phyloP scores from a whole-genome alignment of 192 early-diverging fungal genomes.

The Phycomyces blakesleeanus region DNA sequence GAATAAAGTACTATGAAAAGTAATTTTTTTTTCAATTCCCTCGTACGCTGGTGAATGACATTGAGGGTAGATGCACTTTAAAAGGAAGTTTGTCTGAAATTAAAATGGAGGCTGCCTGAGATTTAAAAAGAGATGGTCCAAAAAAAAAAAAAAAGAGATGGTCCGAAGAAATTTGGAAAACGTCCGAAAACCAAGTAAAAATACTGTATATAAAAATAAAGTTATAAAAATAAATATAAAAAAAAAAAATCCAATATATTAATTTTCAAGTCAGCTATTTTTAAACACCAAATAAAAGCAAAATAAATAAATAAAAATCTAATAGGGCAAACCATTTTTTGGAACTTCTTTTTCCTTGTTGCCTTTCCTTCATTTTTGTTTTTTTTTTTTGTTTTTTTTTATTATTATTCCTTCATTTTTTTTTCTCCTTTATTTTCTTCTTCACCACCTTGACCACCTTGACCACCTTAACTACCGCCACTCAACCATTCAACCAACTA shows the following conservation, averaged over 20 bases:
- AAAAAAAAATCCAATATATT: not conserved
- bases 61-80: no score
- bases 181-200: no score
- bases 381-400: slow-evolving; percentile 11
- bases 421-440: slow-evolving; percentile 9
- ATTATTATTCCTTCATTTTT: slow-evolving; percentile 6
- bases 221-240: not conserved
- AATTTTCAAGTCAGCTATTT: not conserved
- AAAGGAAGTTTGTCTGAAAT: no score
- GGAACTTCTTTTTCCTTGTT: not conserved
- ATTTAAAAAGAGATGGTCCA: no score
- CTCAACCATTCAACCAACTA: not conserved
- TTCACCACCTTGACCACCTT: not conserved
- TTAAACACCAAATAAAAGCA: not conserved
- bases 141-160: no score
- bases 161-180: no score
- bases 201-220: not conserved
- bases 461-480: not conserved
- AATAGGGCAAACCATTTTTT: not conserved
- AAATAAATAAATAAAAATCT: not conserved
- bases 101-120: no score
- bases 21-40: no score
- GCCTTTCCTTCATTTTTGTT: not conserved
- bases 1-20: no score
- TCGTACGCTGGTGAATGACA: no score